These are phyloP conservation scores for Backusella sp. DNA, from an alignment of 192 early-diverging fungal genomes.

Conservation along the genomic window DNA sequence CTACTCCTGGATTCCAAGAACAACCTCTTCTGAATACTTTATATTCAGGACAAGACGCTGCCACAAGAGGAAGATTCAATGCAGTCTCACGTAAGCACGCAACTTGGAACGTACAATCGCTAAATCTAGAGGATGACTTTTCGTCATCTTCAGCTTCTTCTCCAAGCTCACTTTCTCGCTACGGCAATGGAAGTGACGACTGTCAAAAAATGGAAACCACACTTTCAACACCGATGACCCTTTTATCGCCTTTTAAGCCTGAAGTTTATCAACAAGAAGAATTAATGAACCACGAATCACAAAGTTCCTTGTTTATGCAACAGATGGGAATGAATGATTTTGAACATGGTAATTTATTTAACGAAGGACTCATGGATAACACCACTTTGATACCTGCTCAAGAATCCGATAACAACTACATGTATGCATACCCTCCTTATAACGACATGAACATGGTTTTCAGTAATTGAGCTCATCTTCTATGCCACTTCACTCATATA, in stretches of 20 bases:
- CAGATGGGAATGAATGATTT: neutral
- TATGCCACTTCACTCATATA: slow-evolving; percentile 4
- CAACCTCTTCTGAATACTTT: neutral
- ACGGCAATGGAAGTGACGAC: neutral
- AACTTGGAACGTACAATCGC: neutral
- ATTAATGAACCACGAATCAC: neutral
- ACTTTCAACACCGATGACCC: slow-evolving; percentile 6
- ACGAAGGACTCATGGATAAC: neutral
- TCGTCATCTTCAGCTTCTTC: slow-evolving; percentile 3
- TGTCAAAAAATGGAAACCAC: neutral
- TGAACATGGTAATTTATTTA: neutral
- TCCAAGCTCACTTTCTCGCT: slow-evolving; percentile 4
- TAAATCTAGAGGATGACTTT: neutral
- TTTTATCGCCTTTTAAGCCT: slow-evolving; percentile 11
- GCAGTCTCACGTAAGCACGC: neutral
- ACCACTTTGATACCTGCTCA: neutral
- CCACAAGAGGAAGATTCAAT: neutral
- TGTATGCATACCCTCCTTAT: slow-evolving; percentile 3
- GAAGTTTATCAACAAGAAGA: slow-evolving; percentile 4
- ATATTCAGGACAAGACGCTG: neutral
- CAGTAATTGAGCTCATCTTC: neutral
- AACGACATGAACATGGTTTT: slow-evolving; percentile 1
- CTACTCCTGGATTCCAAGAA: neutral
- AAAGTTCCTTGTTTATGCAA: neutral
- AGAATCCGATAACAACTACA: neutral